Evolutionary conservation across 108 stramenopile genomes (phyloP).

Genomic region (Fragilaria radians): DNA sequence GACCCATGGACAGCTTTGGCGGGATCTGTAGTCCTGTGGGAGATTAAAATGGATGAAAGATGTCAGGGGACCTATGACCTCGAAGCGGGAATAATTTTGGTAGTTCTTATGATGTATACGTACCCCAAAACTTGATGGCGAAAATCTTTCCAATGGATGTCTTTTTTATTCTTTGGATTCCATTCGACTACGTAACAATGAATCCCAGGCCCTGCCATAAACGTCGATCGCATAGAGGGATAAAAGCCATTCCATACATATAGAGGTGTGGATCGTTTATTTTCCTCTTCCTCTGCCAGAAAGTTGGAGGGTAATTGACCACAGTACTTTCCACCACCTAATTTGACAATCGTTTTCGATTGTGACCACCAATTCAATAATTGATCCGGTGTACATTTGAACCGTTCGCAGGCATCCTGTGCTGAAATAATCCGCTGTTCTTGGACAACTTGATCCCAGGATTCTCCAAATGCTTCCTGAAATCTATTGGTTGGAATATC

Average conservation of each 20-base stretch:
- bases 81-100: too few relatives aligned
- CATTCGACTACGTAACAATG: constrained; percentile 89
- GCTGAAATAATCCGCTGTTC: constrained; percentile 82
- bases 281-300: too few relatives aligned
- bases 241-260: constrained; percentile 96
- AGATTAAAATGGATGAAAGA: too few relatives aligned
- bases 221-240: constrained; percentile 71
- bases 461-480: constrained; percentile 77
- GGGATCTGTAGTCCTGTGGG: constrained; percentile 73
- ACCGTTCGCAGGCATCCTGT: constrained; percentile 82
- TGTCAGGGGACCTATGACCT: too few relatives aligned
- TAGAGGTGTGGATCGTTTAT: constrained; percentile 34
- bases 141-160: constrained; percentile 82
- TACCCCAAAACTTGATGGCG: constrained; percentile 71
- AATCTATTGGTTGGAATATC: constrained; percentile 85
- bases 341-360: constrained; percentile 72
- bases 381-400: constrained; percentile 59
- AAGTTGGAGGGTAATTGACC: constrained; percentile 50
- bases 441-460: constrained; percentile 70
- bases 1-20: constrained; percentile 64
- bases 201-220: constrained; percentile 72
- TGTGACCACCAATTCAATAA: constrained; percentile 73
- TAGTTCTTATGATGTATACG: constrained; percentile 1
- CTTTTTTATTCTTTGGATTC: constrained; percentile 54
- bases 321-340: constrained; percentile 95